phyloP scores from a whole-genome alignment of 2,329 filamentous ascomycete species.

The Colletotrichum orbiculare region DNA sequence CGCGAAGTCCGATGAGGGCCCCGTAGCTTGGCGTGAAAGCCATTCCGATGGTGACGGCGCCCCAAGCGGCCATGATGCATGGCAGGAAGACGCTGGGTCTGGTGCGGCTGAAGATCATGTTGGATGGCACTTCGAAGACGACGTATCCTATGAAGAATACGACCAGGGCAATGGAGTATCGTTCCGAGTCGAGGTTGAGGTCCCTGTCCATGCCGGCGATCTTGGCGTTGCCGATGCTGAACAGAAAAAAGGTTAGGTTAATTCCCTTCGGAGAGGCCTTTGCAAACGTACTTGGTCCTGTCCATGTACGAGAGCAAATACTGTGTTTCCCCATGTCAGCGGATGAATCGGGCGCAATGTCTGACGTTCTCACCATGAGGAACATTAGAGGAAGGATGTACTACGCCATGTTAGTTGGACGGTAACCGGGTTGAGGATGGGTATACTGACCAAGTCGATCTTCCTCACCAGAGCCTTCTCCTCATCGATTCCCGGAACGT shows the following conservation, averaged over 20 bases:
- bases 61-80: slow-evolving; percentile 69
- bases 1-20: slow-evolving; percentile 49
- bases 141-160: slow-evolving; percentile 80
- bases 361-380: slow-evolving; percentile 40
- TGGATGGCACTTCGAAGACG: slow-evolving; percentile 72
- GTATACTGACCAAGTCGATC: slow-evolving; percentile 48
- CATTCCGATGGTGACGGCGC: slow-evolving; percentile 44
- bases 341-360: not conserved
- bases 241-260: slow-evolving; percentile 8
- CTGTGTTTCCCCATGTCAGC: not conserved
- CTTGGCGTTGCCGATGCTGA: slow-evolving; percentile 64
- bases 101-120: slow-evolving; percentile 72
- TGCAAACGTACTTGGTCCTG: slow-evolving; percentile 56
- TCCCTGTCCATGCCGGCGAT: slow-evolving; percentile 59
- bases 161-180: slow-evolving; percentile 68
- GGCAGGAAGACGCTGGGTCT: slow-evolving; percentile 74
- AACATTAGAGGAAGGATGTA: slow-evolving; percentile 63
- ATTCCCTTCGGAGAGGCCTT: not conserved
- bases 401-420: not conserved
- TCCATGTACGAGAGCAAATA: slow-evolving; percentile 70
- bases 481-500: slow-evolving; percentile 44
- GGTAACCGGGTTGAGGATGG: not conserved
- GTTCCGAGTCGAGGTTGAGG: slow-evolving; percentile 63
- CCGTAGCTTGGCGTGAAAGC: slow-evolving; percentile 42
- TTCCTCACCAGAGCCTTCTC: slow-evolving; percentile 49